phyloP scores from a whole-genome alignment of 2,329 filamentous ascomycete genomes.

The Aspergillus fumigatus region DNA sequence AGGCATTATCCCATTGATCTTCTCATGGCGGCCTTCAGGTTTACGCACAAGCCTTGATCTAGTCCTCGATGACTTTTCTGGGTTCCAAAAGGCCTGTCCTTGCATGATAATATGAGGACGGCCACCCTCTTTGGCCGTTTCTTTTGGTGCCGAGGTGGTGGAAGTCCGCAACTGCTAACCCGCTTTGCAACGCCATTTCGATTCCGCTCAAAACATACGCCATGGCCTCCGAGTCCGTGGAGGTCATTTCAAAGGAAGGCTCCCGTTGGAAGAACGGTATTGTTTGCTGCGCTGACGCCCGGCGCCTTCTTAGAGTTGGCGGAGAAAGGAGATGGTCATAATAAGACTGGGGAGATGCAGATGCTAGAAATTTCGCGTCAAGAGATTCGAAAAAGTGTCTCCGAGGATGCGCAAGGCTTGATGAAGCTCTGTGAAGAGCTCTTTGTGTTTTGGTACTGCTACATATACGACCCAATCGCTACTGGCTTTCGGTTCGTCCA shows the following conservation, averaged over 20 bases:
- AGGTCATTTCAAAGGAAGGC: slow-evolving; percentile 17
- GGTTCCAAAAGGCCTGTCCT: slow-evolving; percentile 4
- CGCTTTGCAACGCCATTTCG: slow-evolving; percentile 24
- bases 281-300: slow-evolving; percentile 49
- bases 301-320: slow-evolving; percentile 57
- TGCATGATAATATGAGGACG: slow-evolving; percentile 46
- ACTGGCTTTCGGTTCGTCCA: slow-evolving; percentile 87
- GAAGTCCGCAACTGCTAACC: slow-evolving; percentile 31
- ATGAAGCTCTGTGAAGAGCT: slow-evolving; percentile 55
- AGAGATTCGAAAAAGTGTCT: slow-evolving; percentile 68
- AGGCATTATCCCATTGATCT: neutral
- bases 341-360: slow-evolving; percentile 70
- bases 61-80: slow-evolving; percentile 6
- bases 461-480: slow-evolving; percentile 68
- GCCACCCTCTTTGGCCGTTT: slow-evolving; percentile 47
- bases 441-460: slow-evolving; percentile 62
- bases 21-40: slow-evolving; percentile 3
- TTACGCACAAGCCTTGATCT: slow-evolving; percentile 1
- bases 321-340: slow-evolving; percentile 45
- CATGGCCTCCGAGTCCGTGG: slow-evolving; percentile 20
- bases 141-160: slow-evolving; percentile 43
- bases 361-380: slow-evolving; percentile 80
- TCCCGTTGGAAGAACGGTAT: slow-evolving; percentile 25
- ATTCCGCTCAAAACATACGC: slow-evolving; percentile 21
- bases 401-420: slow-evolving; percentile 58